Evolutionary conservation across 306 rosid genomes (phyloP).

Genomic region (Betula pendula): DNA sequence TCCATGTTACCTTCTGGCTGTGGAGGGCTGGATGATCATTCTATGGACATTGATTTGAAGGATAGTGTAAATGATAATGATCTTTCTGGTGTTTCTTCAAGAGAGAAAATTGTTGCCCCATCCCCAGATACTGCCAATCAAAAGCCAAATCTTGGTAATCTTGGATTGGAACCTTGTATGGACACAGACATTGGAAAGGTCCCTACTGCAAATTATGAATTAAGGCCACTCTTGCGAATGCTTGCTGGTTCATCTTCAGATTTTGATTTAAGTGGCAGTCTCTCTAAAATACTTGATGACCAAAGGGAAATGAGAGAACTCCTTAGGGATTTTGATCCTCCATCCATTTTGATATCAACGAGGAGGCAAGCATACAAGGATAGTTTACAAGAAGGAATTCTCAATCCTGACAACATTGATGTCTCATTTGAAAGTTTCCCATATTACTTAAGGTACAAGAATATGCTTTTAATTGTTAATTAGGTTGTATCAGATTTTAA

Average conservation of each 20-base stretch:
- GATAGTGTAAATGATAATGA: slow-evolving; percentile 44
- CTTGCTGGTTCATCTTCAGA: slow-evolving; percentile 63
- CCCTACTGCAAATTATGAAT: slow-evolving; percentile 42
- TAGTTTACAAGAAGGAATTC: slow-evolving; percentile 62
- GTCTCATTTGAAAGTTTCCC: slow-evolving; percentile 88
- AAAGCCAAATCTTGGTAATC: slow-evolving; percentile 52
- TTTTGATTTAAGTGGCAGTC: slow-evolving; percentile 56
- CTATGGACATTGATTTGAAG: slow-evolving; percentile 56
- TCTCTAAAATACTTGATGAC: slow-evolving; percentile 68
- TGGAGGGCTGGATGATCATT: slow-evolving; percentile 44
- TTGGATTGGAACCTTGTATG: slow-evolving; percentile 44
- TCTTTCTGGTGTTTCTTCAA: slow-evolving; percentile 41
- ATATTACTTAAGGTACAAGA: slow-evolving; percentile 78
- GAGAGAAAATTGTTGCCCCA: slow-evolving; percentile 51
- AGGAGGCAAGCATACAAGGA: slow-evolving; percentile 75
- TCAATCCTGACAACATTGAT: slow-evolving; percentile 58
- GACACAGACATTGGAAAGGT: slow-evolving; percentile 57
- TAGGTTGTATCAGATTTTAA: background rate
- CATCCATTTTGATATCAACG: slow-evolving; percentile 49
- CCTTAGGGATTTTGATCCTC: slow-evolving; percentile 59
- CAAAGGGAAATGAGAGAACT: slow-evolving; percentile 65
- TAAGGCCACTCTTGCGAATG: slow-evolving; percentile 61
- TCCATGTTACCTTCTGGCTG: slow-evolving; percentile 51
- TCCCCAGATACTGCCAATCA: slow-evolving; percentile 49
- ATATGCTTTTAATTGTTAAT: slow-evolving; percentile 11